A percentile compares a stretch with the other conserved stretches of the same genome.
Conservation (phyloP, 2,329 filamentous ascomycete genomes). For the Phaeosphaeria sp. region DNA sequence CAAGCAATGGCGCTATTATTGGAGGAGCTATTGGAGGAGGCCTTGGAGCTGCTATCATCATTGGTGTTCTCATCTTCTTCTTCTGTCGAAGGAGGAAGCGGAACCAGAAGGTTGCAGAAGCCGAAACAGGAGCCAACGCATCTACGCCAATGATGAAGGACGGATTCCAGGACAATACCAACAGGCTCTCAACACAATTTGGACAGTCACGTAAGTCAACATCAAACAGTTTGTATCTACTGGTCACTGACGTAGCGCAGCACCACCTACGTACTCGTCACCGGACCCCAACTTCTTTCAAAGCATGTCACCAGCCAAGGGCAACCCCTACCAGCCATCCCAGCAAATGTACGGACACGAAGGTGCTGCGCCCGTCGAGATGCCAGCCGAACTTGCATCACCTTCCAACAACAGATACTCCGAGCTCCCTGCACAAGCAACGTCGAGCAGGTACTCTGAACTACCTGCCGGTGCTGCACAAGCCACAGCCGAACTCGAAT, state of each 20-base stretch:
- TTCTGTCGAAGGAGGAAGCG: slow-evolving; percentile 26
- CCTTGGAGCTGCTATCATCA: slow-evolving; percentile 28
- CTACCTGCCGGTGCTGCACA: slow-evolving; percentile 20
- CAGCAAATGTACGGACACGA: slow-evolving; percentile 26
- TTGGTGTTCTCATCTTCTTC: slow-evolving; percentile 32
- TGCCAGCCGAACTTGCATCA: slow-evolving; percentile 19
- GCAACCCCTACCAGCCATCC: slow-evolving; percentile 6
- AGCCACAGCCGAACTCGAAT: slow-evolving; percentile 24
- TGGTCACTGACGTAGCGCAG: slow-evolving; percentile 8
- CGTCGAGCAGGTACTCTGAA: slow-evolving; percentile 23
- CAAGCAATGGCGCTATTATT: slow-evolving; percentile 30
- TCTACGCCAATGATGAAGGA: slow-evolving; percentile 23
- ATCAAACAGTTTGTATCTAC: not conserved
- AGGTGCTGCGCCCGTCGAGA: slow-evolving; percentile 22
- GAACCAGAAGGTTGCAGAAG: slow-evolving; percentile 6
- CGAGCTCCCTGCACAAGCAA: slow-evolving; percentile 30
- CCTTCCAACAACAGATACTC: slow-evolving; percentile 19
- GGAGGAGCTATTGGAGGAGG: slow-evolving; percentile 40
- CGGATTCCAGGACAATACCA: slow-evolving; percentile 6
- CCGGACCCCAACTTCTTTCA: slow-evolving; percentile 26
- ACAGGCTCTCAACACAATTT: slow-evolving; percentile 14
- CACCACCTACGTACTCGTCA: slow-evolving; percentile 33
- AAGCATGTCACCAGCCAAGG: slow-evolving; percentile 13
- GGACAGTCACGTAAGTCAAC: slow-evolving; percentile 30
- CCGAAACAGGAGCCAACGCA: slow-evolving; percentile 12